These are phyloP conservation scores for Thalassiosira sp. DNA, from an alignment of 352 stramenopile species.

Conservation along the genomic window DNA sequence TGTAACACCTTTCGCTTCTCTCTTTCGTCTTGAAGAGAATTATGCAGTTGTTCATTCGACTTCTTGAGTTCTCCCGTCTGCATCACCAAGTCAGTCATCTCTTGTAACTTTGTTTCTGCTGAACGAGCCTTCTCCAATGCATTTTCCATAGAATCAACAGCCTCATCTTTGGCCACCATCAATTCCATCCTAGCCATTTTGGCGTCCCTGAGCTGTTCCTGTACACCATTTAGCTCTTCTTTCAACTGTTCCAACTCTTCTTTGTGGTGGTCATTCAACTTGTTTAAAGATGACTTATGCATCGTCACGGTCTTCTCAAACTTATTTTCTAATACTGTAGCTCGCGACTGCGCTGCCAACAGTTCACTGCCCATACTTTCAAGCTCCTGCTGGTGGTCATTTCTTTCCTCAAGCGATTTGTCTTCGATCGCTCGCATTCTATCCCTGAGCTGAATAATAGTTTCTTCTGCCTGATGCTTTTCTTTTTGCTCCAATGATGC, in stretches of 20 bases:
- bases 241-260: slow-evolving; percentile 22
- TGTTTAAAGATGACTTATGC: slow-evolving; percentile 18
- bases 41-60: slow-evolving; percentile 49
- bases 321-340: slow-evolving; percentile 14
- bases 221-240: slow-evolving; percentile 3
- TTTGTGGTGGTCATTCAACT: slow-evolving; percentile 22
- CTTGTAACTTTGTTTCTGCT: slow-evolving; percentile 30
- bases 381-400: neutral
- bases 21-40: slow-evolving; percentile 47
- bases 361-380: slow-evolving; percentile 11
- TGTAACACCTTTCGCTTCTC: slow-evolving; percentile 63
- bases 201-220: slow-evolving; percentile 41
- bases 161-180: slow-evolving; percentile 45
- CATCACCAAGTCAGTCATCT: slow-evolving; percentile 45
- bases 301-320: neutral
- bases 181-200: slow-evolving; percentile 42
- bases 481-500: slow-evolving; percentile 29
- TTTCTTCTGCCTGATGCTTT: slow-evolving; percentile 22
- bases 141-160: slow-evolving; percentile 28
- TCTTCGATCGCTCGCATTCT: slow-evolving; percentile 11
- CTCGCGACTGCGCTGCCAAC: slow-evolving; percentile 5
- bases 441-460: slow-evolving; percentile 16
- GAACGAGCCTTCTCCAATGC: slow-evolving; percentile 28
- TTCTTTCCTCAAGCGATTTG: slow-evolving; percentile 16
- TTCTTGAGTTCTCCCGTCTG: slow-evolving; percentile 39